These are phyloP conservation scores for Selaginella tamariscina DNA, from an alignment of 75 land plant genomes.

Conservation along the genomic window DNA sequence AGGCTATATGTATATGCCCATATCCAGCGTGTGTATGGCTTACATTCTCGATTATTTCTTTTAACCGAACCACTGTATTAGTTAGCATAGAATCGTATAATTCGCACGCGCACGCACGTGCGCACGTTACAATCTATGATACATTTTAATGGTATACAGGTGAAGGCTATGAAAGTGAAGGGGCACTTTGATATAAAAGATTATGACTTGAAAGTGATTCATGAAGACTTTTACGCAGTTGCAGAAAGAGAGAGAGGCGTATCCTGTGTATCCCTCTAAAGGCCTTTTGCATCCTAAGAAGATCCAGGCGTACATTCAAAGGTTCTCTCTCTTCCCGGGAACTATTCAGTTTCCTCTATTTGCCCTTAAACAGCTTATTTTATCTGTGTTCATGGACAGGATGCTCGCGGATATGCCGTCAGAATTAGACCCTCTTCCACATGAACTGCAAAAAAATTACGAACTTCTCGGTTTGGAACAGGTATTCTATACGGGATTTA, in stretches of 20 bases:
- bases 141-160: constrained; percentile 30
- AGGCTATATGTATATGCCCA: background rate
- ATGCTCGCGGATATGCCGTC: constrained; percentile 38
- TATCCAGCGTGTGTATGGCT: background rate
- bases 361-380: background rate
- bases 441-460: constrained; percentile 33
- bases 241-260: constrained; percentile 35
- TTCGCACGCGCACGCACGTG: background rate
- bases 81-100: background rate
- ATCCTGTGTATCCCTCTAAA: constrained; percentile 79
- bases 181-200: constrained; percentile 81
- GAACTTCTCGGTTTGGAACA: constrained; percentile 23
- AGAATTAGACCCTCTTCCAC: constrained; percentile 69
- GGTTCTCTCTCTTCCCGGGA: constrained; percentile 26
- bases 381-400: constrained; percentile 22
- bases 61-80: constrained; percentile 2
- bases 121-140: background rate
- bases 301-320: constrained; percentile 44
- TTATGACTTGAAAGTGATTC: constrained; percentile 23
- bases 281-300: constrained; percentile 37
- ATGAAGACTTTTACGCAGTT: constrained; percentile 35
- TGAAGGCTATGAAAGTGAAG: constrained; percentile 39
- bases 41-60: constrained; percentile 1
- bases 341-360: background rate
- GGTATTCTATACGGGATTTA: background rate